Evolutionary conservation across 129 eudicot genomes (phyloP).

Genomic region (Apium graveolens): DNA sequence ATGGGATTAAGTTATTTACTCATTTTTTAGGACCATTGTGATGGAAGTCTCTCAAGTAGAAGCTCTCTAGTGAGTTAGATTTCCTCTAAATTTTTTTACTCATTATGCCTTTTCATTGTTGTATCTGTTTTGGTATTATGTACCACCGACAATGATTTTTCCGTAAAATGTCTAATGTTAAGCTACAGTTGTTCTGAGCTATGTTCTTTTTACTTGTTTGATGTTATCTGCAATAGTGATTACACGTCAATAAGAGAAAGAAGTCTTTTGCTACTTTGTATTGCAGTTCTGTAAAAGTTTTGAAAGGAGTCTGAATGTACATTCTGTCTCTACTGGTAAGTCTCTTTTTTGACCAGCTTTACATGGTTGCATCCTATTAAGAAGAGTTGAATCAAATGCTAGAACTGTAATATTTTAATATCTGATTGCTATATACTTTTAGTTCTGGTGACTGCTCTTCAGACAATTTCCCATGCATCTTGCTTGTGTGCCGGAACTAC

Average conservation of each 20-base stretch:
- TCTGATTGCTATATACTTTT: too few relatives aligned
- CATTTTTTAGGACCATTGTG: constrained; percentile 14
- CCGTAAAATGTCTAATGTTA: not conserved
- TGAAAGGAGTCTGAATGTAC: not conserved
- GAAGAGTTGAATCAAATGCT: not conserved
- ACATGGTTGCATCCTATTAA: not conserved
- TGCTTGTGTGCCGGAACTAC: not conserved
- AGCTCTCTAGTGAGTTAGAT: constrained; percentile 11
- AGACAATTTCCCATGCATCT: not conserved
- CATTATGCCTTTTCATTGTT: constrained; percentile 4
- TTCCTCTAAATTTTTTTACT: not conserved
- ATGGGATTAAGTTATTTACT: constrained; percentile 11
- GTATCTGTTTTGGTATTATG: constrained; percentile 2
- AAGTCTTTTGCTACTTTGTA: not conserved
- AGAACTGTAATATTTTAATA: not conserved
- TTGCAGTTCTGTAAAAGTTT: not conserved
- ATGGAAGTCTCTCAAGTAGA: not conserved
- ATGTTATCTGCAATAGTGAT: not conserved
- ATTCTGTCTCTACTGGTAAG: not conserved
- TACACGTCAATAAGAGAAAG: not conserved
- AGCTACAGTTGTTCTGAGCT: not conserved
- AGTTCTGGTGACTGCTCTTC: too few relatives aligned
- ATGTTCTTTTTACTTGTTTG: not conserved
- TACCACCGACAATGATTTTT: constrained; percentile 4
- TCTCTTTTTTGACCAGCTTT: not conserved